These are phyloP conservation scores for Xylariaceae sp. DNA, from an alignment of 2,329 filamentous ascomycete genomes.

Conservation along the genomic window DNA sequence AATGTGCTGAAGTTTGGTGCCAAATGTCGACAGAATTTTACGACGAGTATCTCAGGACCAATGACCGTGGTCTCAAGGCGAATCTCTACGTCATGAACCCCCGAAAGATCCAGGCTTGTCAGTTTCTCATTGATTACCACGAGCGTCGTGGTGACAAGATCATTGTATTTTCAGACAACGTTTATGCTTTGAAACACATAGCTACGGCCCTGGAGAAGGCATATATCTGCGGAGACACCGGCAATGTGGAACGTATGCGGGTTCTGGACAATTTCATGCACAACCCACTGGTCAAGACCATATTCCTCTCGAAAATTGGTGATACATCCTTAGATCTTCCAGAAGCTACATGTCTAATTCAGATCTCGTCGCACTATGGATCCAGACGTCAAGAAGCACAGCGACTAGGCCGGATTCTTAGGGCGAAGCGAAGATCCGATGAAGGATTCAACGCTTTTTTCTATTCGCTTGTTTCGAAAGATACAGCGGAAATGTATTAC, in stretches of 20 bases:
- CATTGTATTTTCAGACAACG: conserved; percentile 97
- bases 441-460: conserved; percentile 99
- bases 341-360: conserved; percentile 93
- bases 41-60: conserved; percentile 74
- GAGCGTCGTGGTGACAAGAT: conserved; percentile 94
- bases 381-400: conserved; percentile 96
- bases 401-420: conserved; percentile 84
- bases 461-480: conserved; percentile 95
- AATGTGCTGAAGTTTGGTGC: conserved; percentile 98
- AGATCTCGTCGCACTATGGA: conserved; percentile 96
- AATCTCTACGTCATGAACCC: conserved; percentile 95
- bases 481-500: conserved; percentile 97
- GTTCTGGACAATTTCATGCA: conserved; percentile 95
- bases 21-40: conserved; percentile 99
- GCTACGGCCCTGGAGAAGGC: conserved; percentile 80
- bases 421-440: conserved; percentile 93
- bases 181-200: conserved; percentile 86
- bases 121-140: conserved; percentile 98
- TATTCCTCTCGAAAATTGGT: conserved; percentile 96
- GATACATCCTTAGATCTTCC: conserved; percentile 97
- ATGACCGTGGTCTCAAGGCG: conserved; percentile 34
- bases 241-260: conserved; percentile 77
- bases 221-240: conserved; percentile 87
- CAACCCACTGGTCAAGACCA: conserved; percentile 83
- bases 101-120: conserved; percentile 92